phyloP scores from a whole-genome alignment of 2,329 filamentous ascomycete species.

The Fusarium siculi region DNA sequence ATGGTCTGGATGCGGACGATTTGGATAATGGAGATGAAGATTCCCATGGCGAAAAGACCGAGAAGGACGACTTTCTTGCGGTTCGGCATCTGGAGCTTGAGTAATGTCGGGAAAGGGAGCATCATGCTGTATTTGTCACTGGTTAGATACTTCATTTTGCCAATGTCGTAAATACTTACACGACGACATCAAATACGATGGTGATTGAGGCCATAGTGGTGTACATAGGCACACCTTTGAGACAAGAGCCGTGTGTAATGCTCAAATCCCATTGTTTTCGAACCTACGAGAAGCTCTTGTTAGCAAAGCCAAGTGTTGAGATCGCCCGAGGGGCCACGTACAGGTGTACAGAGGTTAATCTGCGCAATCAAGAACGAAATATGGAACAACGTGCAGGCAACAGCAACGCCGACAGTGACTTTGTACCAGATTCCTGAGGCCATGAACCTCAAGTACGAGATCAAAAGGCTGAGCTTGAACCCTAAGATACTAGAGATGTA shows the following conservation, averaged over 20 bases:
- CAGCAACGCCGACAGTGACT: constrained; percentile 49
- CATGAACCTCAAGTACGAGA: constrained; percentile 58
- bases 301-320: background rate
- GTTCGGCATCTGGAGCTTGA: constrained; percentile 50
- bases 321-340: background rate
- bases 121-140: constrained; percentile 46
- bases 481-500: constrained; percentile 56
- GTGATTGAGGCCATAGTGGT: constrained; percentile 54
- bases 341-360: constrained; percentile 51
- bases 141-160: rapidly evolving
- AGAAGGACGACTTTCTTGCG: constrained; percentile 56
- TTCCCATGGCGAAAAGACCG: constrained; percentile 58
- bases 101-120: constrained; percentile 54
- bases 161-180: constrained; percentile 45
- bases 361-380: constrained; percentile 51
- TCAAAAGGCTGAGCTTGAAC: constrained; percentile 59
- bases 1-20: constrained; percentile 63
- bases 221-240: constrained; percentile 55
- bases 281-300: background rate
- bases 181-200: constrained; percentile 54
- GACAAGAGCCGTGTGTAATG: constrained; percentile 51
- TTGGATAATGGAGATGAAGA: constrained; percentile 63
- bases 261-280: constrained; percentile 55
- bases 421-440: constrained; percentile 49
- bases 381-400: constrained; percentile 52